Base-by-base conservation (phyloP, 805 yeast species). In the Candida tibetensis region DNA sequence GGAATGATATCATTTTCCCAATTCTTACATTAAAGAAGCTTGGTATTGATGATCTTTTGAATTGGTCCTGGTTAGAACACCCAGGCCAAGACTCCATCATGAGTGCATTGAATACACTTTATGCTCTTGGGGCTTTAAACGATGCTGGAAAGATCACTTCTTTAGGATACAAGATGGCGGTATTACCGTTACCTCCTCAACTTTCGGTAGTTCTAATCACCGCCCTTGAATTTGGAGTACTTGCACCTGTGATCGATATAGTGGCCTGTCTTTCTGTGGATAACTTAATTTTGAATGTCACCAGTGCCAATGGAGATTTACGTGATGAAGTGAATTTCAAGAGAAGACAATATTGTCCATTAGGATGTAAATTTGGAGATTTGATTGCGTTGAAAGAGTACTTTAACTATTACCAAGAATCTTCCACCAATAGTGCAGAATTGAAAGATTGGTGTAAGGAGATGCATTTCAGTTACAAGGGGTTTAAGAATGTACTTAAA, bases 211-310 rank as follows among this genome's bases (percentile, higher is more conserved):
- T 91, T 6, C 67, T 93, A 38, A 67, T 93, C 22, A 71, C 76
- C 17, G 95, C 96, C 0, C 63, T 72, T 42, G 79, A 77, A 31
- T 70, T 65, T 15, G 71, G 73, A 1, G 79, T 84, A 32, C 61
- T 88, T 4, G 63, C 64, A 2, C 77, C 82, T 1, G 95, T 86
- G 1, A 71, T 91, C 18, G 98, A 91, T 55, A 87, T 93, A 37
- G 95, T 86, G 2, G 80, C 98, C 0, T 91, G 98, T 62, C 71
- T 93, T 17, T 87, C 96, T 12, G 96, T 93, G 4, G 97, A 91
- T 49, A 93, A 91, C 54, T 69, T 93, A 52, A 60, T 93, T 17
- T 54, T 86, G 50, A 87, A 85, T 45, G 95, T 96, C 1, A 59
- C 60, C 6, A 57, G 51, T 12, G 57, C 66, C 5, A 72, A 81